Conservation (phyloP, 805 yeast genomes). For the Metschnikowia hibisci region DNA sequence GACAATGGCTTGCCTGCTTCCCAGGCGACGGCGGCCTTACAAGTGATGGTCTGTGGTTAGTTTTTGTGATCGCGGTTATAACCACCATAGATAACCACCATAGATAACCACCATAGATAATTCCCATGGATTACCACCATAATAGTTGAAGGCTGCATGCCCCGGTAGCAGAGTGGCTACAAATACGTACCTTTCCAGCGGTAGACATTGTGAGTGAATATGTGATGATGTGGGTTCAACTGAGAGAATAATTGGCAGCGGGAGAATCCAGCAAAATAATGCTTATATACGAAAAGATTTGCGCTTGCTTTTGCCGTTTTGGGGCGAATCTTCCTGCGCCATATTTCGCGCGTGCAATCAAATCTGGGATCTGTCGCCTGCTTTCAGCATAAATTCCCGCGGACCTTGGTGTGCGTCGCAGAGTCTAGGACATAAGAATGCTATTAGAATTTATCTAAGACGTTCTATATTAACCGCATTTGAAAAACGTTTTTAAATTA, state of each 20-base stretch:
- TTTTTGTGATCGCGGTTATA: not conserved
- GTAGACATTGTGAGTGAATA: slow-evolving; percentile 15
- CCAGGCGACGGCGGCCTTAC: slow-evolving; percentile 98
- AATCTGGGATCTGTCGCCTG: not conserved
- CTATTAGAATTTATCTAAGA: not conserved
- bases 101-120: slow-evolving; percentile 1
- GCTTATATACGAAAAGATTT: slow-evolving; percentile 3
- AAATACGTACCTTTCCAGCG: slow-evolving; percentile 25
- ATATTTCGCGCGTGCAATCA: slow-evolving; percentile 4
- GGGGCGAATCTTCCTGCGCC: slow-evolving; percentile 3
- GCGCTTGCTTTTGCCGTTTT: slow-evolving; percentile 5
- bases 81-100: slow-evolving; percentile 1
- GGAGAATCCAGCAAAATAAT: not conserved
- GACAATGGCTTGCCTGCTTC: slow-evolving; percentile 81
- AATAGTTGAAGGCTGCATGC: not conserved
- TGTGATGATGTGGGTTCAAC: not conserved
- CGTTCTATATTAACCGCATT: too few species aligned
- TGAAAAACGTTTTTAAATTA: too few species aligned
- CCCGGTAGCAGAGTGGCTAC: not conserved
- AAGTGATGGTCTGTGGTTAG: slow-evolving; percentile 54
- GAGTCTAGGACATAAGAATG: too few species aligned
- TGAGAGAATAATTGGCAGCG: slow-evolving; percentile 1
- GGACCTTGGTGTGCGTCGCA: not conserved
- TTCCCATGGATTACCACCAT: too few species aligned
- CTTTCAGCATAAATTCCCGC: slow-evolving; percentile 3